Conservation (phyloP, 768 basidiomycete genomes). For the Gymnopilus dilepis region DNA sequence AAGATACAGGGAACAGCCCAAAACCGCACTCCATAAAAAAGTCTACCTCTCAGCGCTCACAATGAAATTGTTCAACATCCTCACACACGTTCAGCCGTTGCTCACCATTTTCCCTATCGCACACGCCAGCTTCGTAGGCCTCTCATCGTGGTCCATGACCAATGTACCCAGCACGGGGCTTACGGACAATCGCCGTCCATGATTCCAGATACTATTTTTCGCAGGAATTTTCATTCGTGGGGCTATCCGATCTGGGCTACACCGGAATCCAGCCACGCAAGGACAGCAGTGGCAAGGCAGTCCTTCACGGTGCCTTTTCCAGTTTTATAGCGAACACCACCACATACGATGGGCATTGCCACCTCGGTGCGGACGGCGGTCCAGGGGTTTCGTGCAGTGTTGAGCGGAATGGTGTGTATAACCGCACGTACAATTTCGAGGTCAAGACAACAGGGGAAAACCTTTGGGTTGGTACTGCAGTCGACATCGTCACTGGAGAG, state of each 20-base stretch:
- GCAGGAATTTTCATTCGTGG: slow-evolving; percentile 8
- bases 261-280: slow-evolving; percentile 9
- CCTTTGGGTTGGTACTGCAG: slow-evolving; percentile 2
- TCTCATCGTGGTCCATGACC: slow-evolving; percentile 1
- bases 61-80: background rate
- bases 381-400: slow-evolving; percentile 5
- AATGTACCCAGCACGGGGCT: slow-evolving; percentile 1
- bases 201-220: slow-evolving; percentile 12
- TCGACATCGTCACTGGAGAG: slow-evolving; percentile 10
- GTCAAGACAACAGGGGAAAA: slow-evolving; percentile 1
- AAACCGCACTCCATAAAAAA: no score
- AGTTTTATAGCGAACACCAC: slow-evolving; percentile 3
- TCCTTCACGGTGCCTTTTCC: slow-evolving; percentile 9
- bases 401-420: slow-evolving; percentile 3
- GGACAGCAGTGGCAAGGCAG: background rate
- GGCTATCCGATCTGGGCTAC: slow-evolving; percentile 4
- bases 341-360: background rate
- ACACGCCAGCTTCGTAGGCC: slow-evolving; percentile 8
- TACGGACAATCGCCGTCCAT: background rate
- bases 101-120: background rate
- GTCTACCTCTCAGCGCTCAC: no score
- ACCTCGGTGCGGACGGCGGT: slow-evolving; percentile 4
- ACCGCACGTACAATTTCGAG: slow-evolving; percentile 5
- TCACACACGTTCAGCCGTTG: background rate
- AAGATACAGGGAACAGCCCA: no score